Percentiles rank a stretch among this genome's conserved stretches.
phyloP scores from a whole-genome alignment of 805 yeast genomes.

The Scheffersomyces coipomensis region DNA sequence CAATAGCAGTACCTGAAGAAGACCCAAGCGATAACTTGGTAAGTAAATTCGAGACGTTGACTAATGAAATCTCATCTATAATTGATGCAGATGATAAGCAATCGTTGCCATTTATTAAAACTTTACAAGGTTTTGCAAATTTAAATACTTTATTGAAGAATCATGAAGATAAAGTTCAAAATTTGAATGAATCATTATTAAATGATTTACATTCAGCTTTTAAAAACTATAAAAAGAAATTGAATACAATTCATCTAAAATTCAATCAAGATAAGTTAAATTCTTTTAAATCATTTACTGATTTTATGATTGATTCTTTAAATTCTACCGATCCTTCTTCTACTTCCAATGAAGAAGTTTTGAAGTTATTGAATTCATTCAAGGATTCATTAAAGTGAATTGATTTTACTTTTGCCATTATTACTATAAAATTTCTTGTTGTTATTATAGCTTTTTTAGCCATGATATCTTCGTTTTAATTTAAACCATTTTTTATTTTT shows the following conservation, averaged over 20 bases:
- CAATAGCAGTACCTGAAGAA: no score
- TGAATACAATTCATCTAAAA: neutral
- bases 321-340: neutral
- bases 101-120: neutral
- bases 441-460: no score
- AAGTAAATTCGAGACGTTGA: neutral
- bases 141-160: neutral
- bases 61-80: neutral
- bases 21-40: no score
- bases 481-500: no score
- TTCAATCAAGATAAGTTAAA: neutral
- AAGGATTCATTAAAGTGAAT: neutral
- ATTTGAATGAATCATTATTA: neutral
- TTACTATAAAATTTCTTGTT: no score
- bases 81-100: neutral
- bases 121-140: neutral
- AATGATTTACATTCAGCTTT: neutral
- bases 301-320: neutral
- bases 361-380: neutral
- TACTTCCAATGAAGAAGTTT: neutral
- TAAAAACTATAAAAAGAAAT: neutral
- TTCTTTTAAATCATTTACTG: neutral
- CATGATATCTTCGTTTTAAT: neutral
- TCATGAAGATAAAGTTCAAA: neutral
- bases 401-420: no score